Conservation (phyloP, 73 alveolate species). For the Stentor roeselii region DNA sequence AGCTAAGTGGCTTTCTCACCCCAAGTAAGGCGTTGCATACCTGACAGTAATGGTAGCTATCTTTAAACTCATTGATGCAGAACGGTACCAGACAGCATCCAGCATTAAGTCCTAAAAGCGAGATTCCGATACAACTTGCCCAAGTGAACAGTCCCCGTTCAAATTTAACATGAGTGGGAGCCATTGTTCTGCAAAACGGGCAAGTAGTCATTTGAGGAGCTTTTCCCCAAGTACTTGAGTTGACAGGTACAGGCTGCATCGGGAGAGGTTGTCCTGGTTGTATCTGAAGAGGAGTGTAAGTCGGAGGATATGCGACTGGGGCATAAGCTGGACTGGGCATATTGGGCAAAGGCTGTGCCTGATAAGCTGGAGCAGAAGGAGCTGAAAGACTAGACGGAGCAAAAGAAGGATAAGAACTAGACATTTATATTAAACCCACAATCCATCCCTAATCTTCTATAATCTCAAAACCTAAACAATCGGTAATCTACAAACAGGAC, state of each 20-base stretch:
- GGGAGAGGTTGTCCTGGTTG: neutral
- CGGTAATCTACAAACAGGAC: slow-evolving; percentile 79
- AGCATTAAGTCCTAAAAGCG: neutral
- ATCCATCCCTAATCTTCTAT: neutral
- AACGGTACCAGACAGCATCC: slow-evolving; percentile 25
- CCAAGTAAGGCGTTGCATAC: neutral
- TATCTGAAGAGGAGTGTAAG: neutral
- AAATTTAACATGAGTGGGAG: neutral
- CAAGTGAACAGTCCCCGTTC: slow-evolving; percentile 3
- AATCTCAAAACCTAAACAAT: neutral
- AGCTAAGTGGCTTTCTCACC: neutral
- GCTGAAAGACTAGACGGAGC: slow-evolving; percentile 12
- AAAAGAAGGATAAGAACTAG: neutral
- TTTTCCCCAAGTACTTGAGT: neutral
- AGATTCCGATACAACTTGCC: slow-evolving; percentile 3
- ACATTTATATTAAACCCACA: neutral
- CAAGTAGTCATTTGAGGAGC: neutral
- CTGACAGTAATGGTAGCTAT: neutral
- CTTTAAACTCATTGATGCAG: slow-evolving; percentile 9
- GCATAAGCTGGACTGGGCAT: too few relatives aligned
- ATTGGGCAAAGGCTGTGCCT: too few relatives aligned
- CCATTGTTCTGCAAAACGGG: neutral
- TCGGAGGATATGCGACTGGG: neutral
- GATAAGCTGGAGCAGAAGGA: too few relatives aligned
- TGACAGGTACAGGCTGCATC: neutral